Evolutionary conservation across 768 basidiomycete species (phyloP).

Genomic region (Tylopilus intermedius): DNA sequence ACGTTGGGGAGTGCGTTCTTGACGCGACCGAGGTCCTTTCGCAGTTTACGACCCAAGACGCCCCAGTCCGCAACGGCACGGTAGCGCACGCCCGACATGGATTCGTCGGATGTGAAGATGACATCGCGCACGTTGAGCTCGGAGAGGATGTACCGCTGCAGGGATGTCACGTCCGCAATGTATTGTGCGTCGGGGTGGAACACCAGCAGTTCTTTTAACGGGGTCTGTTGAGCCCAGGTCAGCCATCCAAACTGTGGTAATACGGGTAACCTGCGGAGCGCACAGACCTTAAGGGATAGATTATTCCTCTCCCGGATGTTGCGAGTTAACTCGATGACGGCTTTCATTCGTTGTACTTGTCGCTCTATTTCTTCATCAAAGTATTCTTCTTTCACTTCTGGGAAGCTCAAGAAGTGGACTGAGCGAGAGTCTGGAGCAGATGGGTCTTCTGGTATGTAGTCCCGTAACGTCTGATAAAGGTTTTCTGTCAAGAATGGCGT

Average conservation of each 20-base stretch:
- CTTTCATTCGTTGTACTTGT: constrained; percentile 91
- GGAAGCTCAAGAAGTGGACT: constrained; percentile 93
- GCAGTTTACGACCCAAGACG: constrained; percentile 88
- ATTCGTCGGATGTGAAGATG: constrained; percentile 85
- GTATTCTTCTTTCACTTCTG: constrained; percentile 89
- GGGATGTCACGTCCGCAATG: constrained; percentile 76
- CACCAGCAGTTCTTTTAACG: constrained; percentile 85
- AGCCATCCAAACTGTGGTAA: neutral
- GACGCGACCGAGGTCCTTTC: constrained; percentile 87
- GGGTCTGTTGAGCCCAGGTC: constrained; percentile 51
- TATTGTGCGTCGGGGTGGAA: constrained; percentile 88
- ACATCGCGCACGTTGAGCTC: constrained; percentile 94
- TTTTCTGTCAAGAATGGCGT: constrained; percentile 98
- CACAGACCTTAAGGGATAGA: constrained; percentile 77
- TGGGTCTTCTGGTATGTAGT: constrained; percentile 78
- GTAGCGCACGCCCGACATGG: constrained; percentile 81
- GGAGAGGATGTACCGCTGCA: constrained; percentile 85
- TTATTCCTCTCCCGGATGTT: constrained; percentile 83
- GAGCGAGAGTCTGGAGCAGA: constrained; percentile 77
- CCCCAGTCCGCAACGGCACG: constrained; percentile 91
- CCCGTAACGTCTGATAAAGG: constrained; percentile 84
- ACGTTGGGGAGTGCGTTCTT: constrained; percentile 81
- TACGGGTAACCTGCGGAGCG: neutral
- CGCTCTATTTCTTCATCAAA: constrained; percentile 91
- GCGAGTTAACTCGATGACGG: constrained; percentile 88